Evolutionary conservation across 1,139 yeast species (phyloP).

Genomic region (Fermentozyma sake): DNA sequence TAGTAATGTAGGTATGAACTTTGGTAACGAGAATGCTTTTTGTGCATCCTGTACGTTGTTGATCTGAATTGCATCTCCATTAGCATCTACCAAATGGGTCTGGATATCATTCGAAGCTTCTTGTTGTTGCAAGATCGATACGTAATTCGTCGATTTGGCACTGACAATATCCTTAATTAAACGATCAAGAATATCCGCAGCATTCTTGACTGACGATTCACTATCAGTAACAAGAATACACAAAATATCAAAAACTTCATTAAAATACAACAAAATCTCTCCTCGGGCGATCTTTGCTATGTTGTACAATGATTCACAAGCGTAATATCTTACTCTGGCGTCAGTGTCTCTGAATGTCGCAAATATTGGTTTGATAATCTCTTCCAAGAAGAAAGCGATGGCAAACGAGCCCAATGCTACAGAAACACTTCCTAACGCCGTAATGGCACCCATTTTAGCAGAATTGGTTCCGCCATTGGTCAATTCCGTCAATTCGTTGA

Average conservation of each 20-base stretch:
- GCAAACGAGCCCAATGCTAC: slow-evolving; percentile 48
- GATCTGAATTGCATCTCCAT: slow-evolving; percentile 56
- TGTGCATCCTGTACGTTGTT: slow-evolving; percentile 59
- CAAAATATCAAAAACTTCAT: slow-evolving; percentile 89
- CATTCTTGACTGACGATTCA: slow-evolving; percentile 89
- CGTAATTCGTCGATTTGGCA: slow-evolving; percentile 88
- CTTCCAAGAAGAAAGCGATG: slow-evolving; percentile 65
- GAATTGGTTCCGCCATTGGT: slow-evolving; percentile 40
- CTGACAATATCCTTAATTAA: slow-evolving; percentile 92
- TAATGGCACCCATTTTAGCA: slow-evolving; percentile 49
- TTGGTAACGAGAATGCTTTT: slow-evolving; percentile 79
- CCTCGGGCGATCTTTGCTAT: slow-evolving; percentile 97
- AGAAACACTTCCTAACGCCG: slow-evolving; percentile 47
- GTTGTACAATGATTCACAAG: slow-evolving; percentile 93
- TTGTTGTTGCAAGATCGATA: slow-evolving; percentile 67
- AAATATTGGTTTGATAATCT: slow-evolving; percentile 86
- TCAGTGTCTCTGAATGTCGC: slow-evolving; percentile 97
- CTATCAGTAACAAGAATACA: slow-evolving; percentile 89
- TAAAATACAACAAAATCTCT: slow-evolving; percentile 84
- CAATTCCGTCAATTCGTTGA: slow-evolving; percentile 47
- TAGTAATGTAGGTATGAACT: slow-evolving; percentile 82
- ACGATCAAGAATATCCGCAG: slow-evolving; percentile 90
- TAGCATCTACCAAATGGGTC: slow-evolving; percentile 45
- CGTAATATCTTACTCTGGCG: slow-evolving; percentile 92
- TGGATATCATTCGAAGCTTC: slow-evolving; percentile 39